These are phyloP conservation scores for Trypanosoma lewisi DNA, from an alignment of 208 protist genomes.

Conservation along the genomic window DNA sequence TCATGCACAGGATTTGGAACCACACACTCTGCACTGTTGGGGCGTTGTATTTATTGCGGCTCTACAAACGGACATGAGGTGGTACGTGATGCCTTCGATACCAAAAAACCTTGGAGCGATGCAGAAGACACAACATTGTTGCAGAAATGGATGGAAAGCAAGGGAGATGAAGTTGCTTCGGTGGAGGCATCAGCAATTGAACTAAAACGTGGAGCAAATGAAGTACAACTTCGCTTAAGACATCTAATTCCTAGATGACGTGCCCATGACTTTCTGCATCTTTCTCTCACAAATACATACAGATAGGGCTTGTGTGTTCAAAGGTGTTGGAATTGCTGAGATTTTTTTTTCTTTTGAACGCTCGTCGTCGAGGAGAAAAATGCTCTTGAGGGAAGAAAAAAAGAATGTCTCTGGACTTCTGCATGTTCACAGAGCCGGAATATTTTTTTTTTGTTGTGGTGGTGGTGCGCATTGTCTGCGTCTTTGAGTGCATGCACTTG, in stretches of 20 bases:
- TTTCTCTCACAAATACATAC: too few species aligned
- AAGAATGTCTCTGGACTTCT: too few species aligned
- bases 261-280: too few species aligned
- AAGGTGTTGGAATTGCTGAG: too few species aligned
- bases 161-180: conserved; percentile 69
- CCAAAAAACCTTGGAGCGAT: conserved; percentile 39
- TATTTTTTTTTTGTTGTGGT: too few species aligned
- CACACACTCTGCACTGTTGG: conserved; percentile 36
- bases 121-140: conserved; percentile 50
- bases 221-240: conserved; percentile 21
- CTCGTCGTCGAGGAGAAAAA: too few species aligned
- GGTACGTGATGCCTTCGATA: conserved; percentile 36
- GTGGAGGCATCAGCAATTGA: conserved; percentile 45
- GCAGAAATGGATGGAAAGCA: conserved; percentile 36
- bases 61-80: conserved; percentile 64
- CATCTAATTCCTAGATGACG: background rate
- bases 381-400: too few species aligned
- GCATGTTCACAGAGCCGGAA: too few species aligned
- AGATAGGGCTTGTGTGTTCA: too few species aligned
- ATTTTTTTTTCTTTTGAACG: too few species aligned
- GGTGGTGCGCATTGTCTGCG: too few species aligned
- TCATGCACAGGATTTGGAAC: conserved; percentile 77
- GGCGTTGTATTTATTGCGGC: conserved; percentile 55
- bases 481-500: too few species aligned
- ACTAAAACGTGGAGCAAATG: conserved; percentile 30